These are phyloP conservation scores for Colletotrichum gloeosporioides DNA, from an alignment of 2,329 filamentous ascomycete genomes.

Conservation along the genomic window DNA sequence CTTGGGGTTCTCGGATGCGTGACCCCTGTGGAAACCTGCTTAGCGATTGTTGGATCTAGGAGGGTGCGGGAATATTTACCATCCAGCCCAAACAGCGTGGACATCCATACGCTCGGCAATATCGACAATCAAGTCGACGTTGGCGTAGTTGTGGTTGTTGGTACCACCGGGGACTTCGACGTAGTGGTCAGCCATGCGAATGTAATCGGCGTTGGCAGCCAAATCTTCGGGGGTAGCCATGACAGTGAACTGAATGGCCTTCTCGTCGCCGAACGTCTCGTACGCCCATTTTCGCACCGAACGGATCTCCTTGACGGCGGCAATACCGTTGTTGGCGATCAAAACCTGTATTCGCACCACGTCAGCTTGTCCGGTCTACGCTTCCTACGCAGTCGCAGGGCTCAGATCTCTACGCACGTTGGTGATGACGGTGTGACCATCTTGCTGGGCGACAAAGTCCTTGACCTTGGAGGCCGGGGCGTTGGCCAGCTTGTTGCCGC, in stretches of 20 bases:
- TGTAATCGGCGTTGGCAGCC: constrained; percentile 97
- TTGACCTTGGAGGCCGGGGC: constrained; percentile 88
- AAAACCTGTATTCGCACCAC: constrained; percentile 69
- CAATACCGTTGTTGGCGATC: constrained; percentile 99
- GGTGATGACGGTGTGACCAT: constrained; percentile 97
- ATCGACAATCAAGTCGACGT: constrained; percentile 98
- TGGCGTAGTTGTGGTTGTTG: constrained; percentile 99
- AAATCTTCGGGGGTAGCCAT: constrained; percentile 99
- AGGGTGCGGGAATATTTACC: constrained; percentile 61
- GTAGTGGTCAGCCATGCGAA: constrained; percentile 99
- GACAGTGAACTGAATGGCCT: constrained; percentile 98
- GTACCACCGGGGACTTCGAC: constrained; percentile 98
- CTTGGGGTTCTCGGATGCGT: constrained; percentile 98
- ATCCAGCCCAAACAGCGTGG: constrained; percentile 98
- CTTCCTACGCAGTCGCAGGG: neutral
- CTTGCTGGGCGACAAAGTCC: constrained; percentile 89
- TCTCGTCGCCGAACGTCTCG: constrained; percentile 98
- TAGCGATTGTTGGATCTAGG: neutral
- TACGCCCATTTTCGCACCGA: constrained; percentile 99
- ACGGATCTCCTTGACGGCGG: constrained; percentile 98
- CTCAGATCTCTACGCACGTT: constrained; percentile 68
- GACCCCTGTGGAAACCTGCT: constrained; percentile 68
- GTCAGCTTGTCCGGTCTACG: constrained; percentile 4
- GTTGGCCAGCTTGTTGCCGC: constrained; percentile 85
- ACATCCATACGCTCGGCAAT: constrained; percentile 98